Percentiles rank a stretch among this genome's conserved stretches.
phyloP scores from a whole-genome alignment of 2,329 filamentous ascomycete genomes.

The Stromatinia cepivora region DNA sequence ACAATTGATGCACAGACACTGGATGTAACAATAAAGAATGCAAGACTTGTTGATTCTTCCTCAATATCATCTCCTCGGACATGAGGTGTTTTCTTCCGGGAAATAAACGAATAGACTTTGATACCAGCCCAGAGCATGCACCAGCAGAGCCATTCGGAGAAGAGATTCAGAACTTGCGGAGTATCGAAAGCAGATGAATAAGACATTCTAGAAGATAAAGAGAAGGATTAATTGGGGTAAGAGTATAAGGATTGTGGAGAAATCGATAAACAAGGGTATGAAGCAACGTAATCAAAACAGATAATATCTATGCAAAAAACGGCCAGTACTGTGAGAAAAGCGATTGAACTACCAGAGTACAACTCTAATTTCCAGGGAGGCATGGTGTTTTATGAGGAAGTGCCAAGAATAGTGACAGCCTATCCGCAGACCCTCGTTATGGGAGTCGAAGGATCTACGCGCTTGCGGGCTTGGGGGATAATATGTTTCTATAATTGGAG shows the following conservation, averaged over 20 bases:
- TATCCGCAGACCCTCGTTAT: neutral
- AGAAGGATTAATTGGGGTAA: neutral
- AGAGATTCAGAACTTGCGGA: slow-evolving; percentile 12
- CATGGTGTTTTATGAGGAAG: slow-evolving; percentile 15
- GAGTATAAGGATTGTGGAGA: neutral
- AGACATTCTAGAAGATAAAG: slow-evolving; percentile 20
- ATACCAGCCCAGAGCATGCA: slow-evolving; percentile 23
- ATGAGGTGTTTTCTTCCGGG: neutral
- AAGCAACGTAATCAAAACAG: neutral
- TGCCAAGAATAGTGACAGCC: slow-evolving; percentile 20
- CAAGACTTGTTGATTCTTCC: slow-evolving; percentile 18
- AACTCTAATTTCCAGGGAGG: slow-evolving; percentile 3
- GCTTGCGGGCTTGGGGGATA: slow-evolving; percentile 8
- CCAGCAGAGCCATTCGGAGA: slow-evolving; percentile 18
- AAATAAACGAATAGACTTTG: slow-evolving; percentile 16
- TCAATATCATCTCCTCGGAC: neutral
- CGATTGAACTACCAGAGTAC: neutral
- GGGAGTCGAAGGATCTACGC: slow-evolving; percentile 12
- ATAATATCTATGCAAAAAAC: slow-evolving; percentile 1
- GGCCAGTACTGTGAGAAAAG: neutral
- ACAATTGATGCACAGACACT: slow-evolving; percentile 20
- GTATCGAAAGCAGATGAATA: slow-evolving; percentile 8
- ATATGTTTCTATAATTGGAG: slow-evolving; percentile 15
- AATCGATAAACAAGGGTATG: slow-evolving; percentile 9
- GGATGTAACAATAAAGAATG: slow-evolving; percentile 20